Percentiles rank a stretch among this genome's conserved stretches.
Conservation (phyloP, 2,329 filamentous ascomycete genomes). For the Emydomyces testavorans region DNA sequence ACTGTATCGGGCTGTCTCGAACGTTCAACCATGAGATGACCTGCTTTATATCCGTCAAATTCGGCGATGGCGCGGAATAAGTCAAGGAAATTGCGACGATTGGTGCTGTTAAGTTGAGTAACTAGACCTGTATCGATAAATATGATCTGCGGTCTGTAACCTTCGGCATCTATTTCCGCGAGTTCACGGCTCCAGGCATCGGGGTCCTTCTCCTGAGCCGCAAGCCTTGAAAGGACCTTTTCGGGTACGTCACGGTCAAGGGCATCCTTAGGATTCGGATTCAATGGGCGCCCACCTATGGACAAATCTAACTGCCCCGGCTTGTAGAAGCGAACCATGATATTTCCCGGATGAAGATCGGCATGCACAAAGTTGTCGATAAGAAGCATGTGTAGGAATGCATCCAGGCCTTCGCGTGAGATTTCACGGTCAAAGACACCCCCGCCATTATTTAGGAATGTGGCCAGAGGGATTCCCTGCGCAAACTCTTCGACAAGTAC, state of each 20-base stretch:
- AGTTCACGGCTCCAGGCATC: slow-evolving; percentile 65
- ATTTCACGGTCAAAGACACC: slow-evolving; percentile 91
- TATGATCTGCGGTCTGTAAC: slow-evolving; percentile 84
- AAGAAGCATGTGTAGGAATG: slow-evolving; percentile 90
- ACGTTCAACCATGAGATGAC: slow-evolving; percentile 88
- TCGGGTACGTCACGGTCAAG: slow-evolving; percentile 69
- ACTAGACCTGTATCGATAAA: slow-evolving; percentile 97
- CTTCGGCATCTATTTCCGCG: slow-evolving; percentile 66
- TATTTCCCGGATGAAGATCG: slow-evolving; percentile 92
- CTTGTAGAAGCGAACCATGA: slow-evolving; percentile 98
- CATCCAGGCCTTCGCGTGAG: slow-evolving; percentile 85
- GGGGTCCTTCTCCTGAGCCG: slow-evolving; percentile 58
- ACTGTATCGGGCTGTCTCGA: slow-evolving; percentile 88
- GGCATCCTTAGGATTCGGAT: slow-evolving; percentile 24
- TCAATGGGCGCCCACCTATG: slow-evolving; percentile 36
- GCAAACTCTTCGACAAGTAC: slow-evolving; percentile 94
- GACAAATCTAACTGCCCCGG: slow-evolving; percentile 59
- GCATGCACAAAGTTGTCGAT: slow-evolving; percentile 97
- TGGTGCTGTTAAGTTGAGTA: slow-evolving; percentile 78
- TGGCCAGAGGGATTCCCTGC: slow-evolving; percentile 79
- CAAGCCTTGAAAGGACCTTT: slow-evolving; percentile 66
- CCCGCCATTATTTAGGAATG: slow-evolving; percentile 82
- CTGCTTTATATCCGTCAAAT: slow-evolving; percentile 92
- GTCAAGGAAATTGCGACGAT: slow-evolving; percentile 83
- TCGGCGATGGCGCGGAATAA: slow-evolving; percentile 93